Evolutionary conservation across 352 stramenopile genomes (phyloP).

Genomic region (Phytophthora agathidicida): DNA sequence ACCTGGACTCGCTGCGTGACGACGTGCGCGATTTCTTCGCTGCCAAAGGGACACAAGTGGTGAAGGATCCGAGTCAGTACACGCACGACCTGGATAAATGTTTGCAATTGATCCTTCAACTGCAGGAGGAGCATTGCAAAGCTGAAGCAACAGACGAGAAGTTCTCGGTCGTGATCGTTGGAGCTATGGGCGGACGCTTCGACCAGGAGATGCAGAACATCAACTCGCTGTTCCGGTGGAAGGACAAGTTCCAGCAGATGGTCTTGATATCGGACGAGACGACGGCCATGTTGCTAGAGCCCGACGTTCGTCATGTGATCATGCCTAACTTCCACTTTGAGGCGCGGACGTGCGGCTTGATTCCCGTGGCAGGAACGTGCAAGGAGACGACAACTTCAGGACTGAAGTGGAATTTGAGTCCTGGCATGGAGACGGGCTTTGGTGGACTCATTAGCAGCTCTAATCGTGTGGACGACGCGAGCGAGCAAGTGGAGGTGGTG

Average conservation of each 20-base stretch:
- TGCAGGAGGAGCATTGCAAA: conserved; percentile 43
- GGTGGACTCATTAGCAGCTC: conserved; percentile 86
- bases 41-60: conserved; percentile 58
- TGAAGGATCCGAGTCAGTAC: conserved; percentile 89
- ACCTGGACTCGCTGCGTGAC: conserved; percentile 93
- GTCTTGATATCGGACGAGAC: conserved; percentile 92
- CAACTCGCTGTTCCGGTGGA: conserved; percentile 93
- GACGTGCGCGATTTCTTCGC: conserved; percentile 91
- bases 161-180: conserved; percentile 91
- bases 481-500: conserved; percentile 62
- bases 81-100: conserved; percentile 96
- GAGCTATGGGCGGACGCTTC: conserved; percentile 95
- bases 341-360: conserved; percentile 93
- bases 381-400: conserved; percentile 84
- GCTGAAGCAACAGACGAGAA: conserved; percentile 19
- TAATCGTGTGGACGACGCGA: conserved; percentile 67
- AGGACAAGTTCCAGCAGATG: conserved; percentile 78
- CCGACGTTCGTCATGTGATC: conserved; percentile 66
- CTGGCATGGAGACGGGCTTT: conserved; percentile 69
- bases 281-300: conserved; percentile 81
- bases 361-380: conserved; percentile 90
- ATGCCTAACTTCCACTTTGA: conserved; percentile 90
- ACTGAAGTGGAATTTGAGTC: conserved; percentile 89
- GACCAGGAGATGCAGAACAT: conserved; percentile 98
- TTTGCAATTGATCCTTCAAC: conserved; percentile 58